Conservation (phyloP, 23 red algal genomes). For the Rhodosorus marinus region DNA sequence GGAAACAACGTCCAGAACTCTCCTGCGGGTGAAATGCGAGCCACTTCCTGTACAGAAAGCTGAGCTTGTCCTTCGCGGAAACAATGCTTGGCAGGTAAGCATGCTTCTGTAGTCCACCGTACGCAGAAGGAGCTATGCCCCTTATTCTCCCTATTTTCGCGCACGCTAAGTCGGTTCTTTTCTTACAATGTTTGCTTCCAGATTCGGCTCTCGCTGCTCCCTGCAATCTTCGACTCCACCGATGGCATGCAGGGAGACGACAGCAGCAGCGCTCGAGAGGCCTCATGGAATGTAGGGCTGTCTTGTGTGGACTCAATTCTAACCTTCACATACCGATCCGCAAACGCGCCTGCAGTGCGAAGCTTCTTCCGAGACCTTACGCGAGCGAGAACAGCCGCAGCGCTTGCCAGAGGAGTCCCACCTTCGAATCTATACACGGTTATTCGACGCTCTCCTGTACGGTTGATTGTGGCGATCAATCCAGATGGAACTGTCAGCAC, state of each 20-base stretch:
- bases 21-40: conserved; percentile 47
- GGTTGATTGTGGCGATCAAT: conserved; percentile 40
- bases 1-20: conserved; percentile 26
- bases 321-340: conserved; percentile 57
- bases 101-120: too few species aligned
- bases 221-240: conserved; percentile 50
- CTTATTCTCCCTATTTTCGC: too few species aligned
- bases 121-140: too few species aligned
- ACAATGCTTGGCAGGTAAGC: conserved; percentile 49
- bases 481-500: conserved; percentile 12
- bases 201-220: conserved; percentile 37
- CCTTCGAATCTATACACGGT: conserved; percentile 36
- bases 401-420: conserved; percentile 40
- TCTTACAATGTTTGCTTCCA: too few species aligned
- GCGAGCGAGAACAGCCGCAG: conserved; percentile 34
- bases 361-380: conserved; percentile 67
- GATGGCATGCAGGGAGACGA: not conserved
- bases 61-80: conserved; percentile 34
- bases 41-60: conserved; percentile 38
- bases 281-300: conserved; percentile 15
- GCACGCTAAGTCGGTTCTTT: too few species aligned
- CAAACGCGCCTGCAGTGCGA: conserved; percentile 38
- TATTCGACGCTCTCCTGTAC: conserved; percentile 41
- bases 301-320: conserved; percentile 36
- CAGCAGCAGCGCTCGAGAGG: not conserved